Evolutionary conservation across 208 protist genomes (phyloP).

Genomic region (Crithidia mellificae): DNA sequence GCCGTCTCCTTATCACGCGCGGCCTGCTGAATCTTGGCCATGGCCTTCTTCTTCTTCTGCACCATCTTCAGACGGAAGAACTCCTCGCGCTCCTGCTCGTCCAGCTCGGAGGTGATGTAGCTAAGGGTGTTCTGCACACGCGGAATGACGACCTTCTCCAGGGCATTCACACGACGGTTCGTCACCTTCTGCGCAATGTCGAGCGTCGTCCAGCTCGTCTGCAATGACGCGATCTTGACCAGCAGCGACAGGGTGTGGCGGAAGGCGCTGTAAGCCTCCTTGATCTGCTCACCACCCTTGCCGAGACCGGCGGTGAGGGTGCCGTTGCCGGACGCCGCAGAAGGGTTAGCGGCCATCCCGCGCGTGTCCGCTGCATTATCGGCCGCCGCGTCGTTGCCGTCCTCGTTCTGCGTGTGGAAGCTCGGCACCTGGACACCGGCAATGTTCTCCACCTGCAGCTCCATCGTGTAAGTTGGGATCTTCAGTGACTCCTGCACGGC

Average conservation of each 20-base stretch:
- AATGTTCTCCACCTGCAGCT: conserved; percentile 96
- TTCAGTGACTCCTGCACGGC: conserved; percentile 94
- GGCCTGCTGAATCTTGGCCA: conserved; percentile 45
- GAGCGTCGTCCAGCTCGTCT: conserved; percentile 97
- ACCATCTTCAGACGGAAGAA: conserved; percentile 99
- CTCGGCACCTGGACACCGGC: conserved; percentile 97
- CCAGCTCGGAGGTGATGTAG: conserved; percentile 98
- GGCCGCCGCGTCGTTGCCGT: conserved; percentile 24
- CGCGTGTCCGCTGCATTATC: conserved; percentile 16
- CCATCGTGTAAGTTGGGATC: conserved; percentile 86
- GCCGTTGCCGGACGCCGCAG: conserved; percentile 4
- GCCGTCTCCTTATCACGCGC: conserved; percentile 42
- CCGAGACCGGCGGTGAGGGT: conserved; percentile 91
- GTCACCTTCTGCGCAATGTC: conserved; percentile 99
- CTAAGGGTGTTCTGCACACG: conserved; percentile 96
- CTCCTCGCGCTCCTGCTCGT: conserved; percentile 99
- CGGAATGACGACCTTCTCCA: conserved; percentile 99
- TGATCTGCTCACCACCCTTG: conserved; percentile 97
- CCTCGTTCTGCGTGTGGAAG: conserved; percentile 78
- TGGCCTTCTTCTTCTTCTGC: conserved; percentile 96
- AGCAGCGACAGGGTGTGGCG: conserved; percentile 91
- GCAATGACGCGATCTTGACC: conserved; percentile 97
- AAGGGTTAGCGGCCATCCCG: conserved; percentile 3
- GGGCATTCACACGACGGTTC: conserved; percentile 99
- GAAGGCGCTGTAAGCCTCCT: conserved; percentile 88